Conservation (phyloP, 371 early-diverging fungal species). For the Rhizopus microsporus region DNA sequence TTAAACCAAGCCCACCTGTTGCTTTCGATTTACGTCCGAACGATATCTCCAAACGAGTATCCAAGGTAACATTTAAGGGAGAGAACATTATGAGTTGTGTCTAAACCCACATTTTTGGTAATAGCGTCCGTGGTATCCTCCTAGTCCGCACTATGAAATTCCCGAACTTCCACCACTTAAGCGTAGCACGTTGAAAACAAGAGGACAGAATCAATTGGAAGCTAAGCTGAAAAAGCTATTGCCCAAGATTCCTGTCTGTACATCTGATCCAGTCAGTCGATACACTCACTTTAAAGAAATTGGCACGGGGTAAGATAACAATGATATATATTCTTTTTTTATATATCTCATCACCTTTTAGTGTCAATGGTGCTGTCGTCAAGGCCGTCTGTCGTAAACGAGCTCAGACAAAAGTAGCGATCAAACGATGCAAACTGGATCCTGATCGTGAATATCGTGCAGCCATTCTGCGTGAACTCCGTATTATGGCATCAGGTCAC, state of each 20-base stretch:
- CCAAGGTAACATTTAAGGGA: constrained; percentile 32
- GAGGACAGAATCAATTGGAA: constrained; percentile 19
- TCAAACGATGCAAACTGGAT: constrained; percentile 48
- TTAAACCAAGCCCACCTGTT: constrained; percentile 44
- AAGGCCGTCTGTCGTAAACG: constrained; percentile 35
- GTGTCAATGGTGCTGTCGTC: constrained; percentile 52
- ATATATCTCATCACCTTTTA: not conserved
- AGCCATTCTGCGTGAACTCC: constrained; percentile 46
- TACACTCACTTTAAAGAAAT: constrained; percentile 43
- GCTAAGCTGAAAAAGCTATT: constrained; percentile 29
- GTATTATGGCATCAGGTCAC: constrained; percentile 50
- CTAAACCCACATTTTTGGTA: constrained; percentile 12
- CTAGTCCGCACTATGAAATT: constrained; percentile 31
- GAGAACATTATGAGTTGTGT: constrained; percentile 5
- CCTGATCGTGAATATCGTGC: constrained; percentile 48
- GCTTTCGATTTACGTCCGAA: constrained; percentile 38
- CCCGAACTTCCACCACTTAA: constrained; percentile 31
- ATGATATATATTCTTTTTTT: not conserved
- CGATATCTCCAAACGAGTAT: constrained; percentile 43
- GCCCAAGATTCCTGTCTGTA: constrained; percentile 36
- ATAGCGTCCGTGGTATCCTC: constrained; percentile 42
- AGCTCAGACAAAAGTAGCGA: constrained; percentile 38
- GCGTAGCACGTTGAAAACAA: not conserved
- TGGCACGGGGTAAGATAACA: constrained; percentile 41
- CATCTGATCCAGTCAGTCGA: constrained; percentile 37